Conservation (phyloP, 1,139 yeast species). For the Petasospora fabianii region DNA sequence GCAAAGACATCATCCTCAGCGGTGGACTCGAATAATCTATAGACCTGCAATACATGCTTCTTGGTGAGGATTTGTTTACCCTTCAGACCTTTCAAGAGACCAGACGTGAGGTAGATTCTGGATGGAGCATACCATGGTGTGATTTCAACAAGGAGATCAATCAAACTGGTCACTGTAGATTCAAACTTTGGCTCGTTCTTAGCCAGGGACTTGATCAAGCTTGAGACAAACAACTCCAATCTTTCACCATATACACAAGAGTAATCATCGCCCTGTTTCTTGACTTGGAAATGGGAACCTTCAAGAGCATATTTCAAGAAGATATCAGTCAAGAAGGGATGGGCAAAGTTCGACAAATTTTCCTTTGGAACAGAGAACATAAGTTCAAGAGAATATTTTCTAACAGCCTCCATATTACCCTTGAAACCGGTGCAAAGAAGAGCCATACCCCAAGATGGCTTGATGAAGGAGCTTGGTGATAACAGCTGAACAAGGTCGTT, state of each 20-base stretch:
- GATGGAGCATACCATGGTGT: constrained; percentile 68
- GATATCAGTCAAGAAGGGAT: constrained; percentile 46
- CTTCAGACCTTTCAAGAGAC: constrained; percentile 52
- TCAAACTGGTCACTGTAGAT: constrained; percentile 28
- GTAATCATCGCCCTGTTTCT: constrained; percentile 28
- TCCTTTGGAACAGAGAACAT: constrained; percentile 49
- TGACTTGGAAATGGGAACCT: constrained; percentile 54
- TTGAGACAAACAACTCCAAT: constrained; percentile 45
- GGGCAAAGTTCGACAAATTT: constrained; percentile 42
- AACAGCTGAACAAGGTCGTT: constrained; percentile 58
- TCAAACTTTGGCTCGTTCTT: constrained; percentile 31
- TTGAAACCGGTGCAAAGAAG: constrained; percentile 71
- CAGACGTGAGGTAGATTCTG: constrained; percentile 57
- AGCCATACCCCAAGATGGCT: constrained; percentile 71
- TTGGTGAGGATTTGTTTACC: constrained; percentile 32
- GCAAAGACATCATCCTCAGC: constrained; percentile 62
- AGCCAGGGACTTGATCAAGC: constrained; percentile 39
- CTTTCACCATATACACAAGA: constrained; percentile 58
- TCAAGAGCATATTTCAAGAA: constrained; percentile 63
- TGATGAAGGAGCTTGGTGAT: constrained; percentile 46
- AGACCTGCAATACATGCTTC: constrained; percentile 32
- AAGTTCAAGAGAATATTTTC: constrained; percentile 58
- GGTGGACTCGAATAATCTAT: constrained; percentile 46
- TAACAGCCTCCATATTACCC: constrained; percentile 77
- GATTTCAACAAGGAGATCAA: constrained; percentile 44